A percentile compares a stretch with the other conserved stretches of the same genome.
phyloP scores from a whole-genome alignment of 495 filamentous ascomycete genomes.

The Evansstolkia leycettana region DNA sequence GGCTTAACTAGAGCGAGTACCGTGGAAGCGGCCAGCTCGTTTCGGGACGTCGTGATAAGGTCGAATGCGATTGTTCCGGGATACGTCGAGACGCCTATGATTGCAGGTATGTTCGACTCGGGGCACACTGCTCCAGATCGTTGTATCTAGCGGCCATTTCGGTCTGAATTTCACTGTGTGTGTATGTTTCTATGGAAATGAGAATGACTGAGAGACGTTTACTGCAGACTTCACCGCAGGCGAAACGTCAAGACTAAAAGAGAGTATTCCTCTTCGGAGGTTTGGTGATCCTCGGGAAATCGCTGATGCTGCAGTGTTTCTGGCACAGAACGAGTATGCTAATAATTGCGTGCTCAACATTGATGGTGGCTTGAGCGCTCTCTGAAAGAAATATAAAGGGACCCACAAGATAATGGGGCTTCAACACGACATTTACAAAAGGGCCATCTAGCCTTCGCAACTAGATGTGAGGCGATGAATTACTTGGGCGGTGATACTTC shows the following conservation, averaged over 20 bases:
- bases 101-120: constrained; percentile 37
- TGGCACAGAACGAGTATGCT: constrained; percentile 65
- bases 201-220: background rate
- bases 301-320: constrained; percentile 69
- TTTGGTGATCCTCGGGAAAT: constrained; percentile 59
- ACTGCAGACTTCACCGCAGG: constrained; percentile 23
- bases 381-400: constrained; percentile 28
- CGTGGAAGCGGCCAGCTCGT: constrained; percentile 37
- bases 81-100: constrained; percentile 73
- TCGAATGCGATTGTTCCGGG: constrained; percentile 78
- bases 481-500: no score
- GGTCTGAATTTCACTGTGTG: no score
- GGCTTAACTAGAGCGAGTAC: constrained; percentile 64
- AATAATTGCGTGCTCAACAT: constrained; percentile 78
- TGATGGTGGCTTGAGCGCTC: constrained; percentile 71
- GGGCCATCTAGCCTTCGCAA: background rate
- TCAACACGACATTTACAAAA: no score
- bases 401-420: no score
- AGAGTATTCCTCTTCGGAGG: constrained; percentile 52
- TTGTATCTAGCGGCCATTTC: no score
- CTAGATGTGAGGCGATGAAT: no score
- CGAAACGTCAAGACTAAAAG: constrained; percentile 19
- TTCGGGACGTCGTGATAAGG: constrained; percentile 38
- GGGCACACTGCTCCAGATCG: background rate
- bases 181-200: no score